Base-by-base conservation (phyloP, 768 basidiomycete species). In the Hortiboletus flavorubellus region DNA sequence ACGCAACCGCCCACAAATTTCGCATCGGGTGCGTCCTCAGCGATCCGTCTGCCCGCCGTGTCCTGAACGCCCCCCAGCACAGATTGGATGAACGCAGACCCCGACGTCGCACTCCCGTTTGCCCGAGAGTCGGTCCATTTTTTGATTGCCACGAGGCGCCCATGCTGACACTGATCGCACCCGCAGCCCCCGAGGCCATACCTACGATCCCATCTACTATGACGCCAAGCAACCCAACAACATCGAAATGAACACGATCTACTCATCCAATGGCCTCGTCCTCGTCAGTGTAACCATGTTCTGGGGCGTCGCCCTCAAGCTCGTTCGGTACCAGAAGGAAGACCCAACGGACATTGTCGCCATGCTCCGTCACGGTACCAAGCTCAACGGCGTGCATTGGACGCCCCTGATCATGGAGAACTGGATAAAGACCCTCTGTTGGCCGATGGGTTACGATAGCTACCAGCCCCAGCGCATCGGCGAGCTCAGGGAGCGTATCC, bases 51-150 rank as follows among this genome's bases (percentile, higher is more conserved):
- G 8, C 44, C 6, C 0, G 5, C 14, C 16, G 34, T 26, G 21
- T 59, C 21, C 56, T 58, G 21, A 61, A 30, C 26, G 4, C 4
- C 46, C 21, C 8, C 12, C 33, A 70, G 69, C 1, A 57, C 68
- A 49, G 87, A 89, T 66, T 89, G 87, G 87, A 87, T 89, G 87
- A 89, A 89, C 53, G 79, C 82, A 5, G 83, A 87, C 59, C 83
- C 87, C 0, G 87, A 89, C 58, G 76, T 87, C 14, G 84, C 87
- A 3, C 73, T 89, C 46, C 87, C 87, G 15, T 79, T 84, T 78
- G 80, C 82, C 18, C 67, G 71, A 55, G 82, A 85, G 83, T 87
- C 63, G 69, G 85, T 65, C 45, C 46, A 29, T 23, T 46, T 49
- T 46, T 38, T 26, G 29, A 37, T 30, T 1, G 26, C 41, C 49